Evolutionary conservation across 148 eudicot species (phyloP).

Genomic region (Heliosperma pusillum): DNA sequence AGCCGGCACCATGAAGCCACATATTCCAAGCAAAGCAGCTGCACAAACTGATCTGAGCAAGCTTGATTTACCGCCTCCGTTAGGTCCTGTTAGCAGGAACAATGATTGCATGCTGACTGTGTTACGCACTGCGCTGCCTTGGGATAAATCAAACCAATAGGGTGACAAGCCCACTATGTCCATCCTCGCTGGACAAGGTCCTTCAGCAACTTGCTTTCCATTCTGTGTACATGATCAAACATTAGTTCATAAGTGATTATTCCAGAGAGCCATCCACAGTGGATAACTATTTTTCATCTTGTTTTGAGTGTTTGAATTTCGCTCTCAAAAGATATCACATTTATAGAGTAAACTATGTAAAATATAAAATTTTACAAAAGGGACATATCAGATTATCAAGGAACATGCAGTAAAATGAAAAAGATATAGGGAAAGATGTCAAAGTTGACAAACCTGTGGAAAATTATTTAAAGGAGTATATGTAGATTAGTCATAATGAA

Average conservation of each 20-base stretch:
- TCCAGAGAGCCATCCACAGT: neutral
- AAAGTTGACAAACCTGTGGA: neutral
- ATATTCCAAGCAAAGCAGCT: slow-evolving; percentile 87
- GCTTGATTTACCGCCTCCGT: slow-evolving; percentile 98
- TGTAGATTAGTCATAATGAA: neutral
- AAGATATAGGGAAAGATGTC: too few relatives aligned
- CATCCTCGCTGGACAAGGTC: slow-evolving; percentile 39
- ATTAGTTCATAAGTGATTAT: neutral
- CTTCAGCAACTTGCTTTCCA: slow-evolving; percentile 25
- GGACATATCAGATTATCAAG: too few relatives aligned
- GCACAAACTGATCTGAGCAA: slow-evolving; percentile 90
- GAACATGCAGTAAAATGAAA: too few relatives aligned
- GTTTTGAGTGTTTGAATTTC: neutral
- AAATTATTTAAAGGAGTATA: neutral
- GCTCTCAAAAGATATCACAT: neutral
- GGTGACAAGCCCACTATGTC: slow-evolving; percentile 78
- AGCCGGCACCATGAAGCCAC: slow-evolving; percentile 97
- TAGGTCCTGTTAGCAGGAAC: slow-evolving; percentile 92
- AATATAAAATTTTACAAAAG: too few relatives aligned
- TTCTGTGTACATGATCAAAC: slow-evolving; percentile 40
- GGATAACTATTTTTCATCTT: neutral
- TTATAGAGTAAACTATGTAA: too few relatives aligned
- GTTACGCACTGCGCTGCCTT: slow-evolving; percentile 78
- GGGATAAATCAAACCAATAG: slow-evolving; percentile 85
- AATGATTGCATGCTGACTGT: slow-evolving; percentile 77